phyloP scores from a whole-genome alignment of 352 stramenopile genomes.

The Pythium phragmiticola region DNA sequence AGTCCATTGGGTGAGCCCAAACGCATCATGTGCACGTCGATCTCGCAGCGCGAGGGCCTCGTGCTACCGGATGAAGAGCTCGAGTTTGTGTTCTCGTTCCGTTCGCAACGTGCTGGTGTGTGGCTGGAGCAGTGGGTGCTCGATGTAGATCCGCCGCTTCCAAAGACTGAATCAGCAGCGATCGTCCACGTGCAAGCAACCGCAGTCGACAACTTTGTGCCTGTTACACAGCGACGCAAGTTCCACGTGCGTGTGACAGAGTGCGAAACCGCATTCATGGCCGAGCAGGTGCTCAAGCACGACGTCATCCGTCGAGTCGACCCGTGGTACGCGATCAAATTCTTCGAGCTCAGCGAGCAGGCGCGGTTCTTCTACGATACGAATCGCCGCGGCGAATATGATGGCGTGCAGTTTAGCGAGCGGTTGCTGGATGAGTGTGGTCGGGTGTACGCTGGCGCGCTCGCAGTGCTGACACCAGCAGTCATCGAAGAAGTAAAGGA shows the following conservation, averaged over 20 bases:
- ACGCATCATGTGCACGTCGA: slow-evolving; percentile 34
- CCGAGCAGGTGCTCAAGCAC: slow-evolving; percentile 49
- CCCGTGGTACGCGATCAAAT: slow-evolving; percentile 27
- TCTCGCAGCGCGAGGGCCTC: slow-evolving; percentile 45
- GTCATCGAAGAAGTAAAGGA: not conserved
- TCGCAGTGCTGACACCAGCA: not conserved
- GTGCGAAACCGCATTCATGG: slow-evolving; percentile 40
- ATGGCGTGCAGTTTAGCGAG: slow-evolving; percentile 23
- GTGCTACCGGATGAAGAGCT: slow-evolving; percentile 52
- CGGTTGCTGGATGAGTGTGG: slow-evolving; percentile 8
- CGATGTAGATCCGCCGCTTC: slow-evolving; percentile 43
- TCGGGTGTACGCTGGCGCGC: slow-evolving; percentile 10
- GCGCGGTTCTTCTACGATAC: slow-evolving; percentile 37
- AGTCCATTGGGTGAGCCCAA: slow-evolving; percentile 22
- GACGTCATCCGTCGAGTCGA: slow-evolving; percentile 44
- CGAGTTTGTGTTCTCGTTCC: slow-evolving; percentile 65
- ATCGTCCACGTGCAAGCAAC: slow-evolving; percentile 50
- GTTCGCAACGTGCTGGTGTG: slow-evolving; percentile 39
- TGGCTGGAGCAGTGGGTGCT: slow-evolving; percentile 76
- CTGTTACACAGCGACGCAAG: slow-evolving; percentile 28
- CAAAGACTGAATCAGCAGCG: slow-evolving; percentile 19
- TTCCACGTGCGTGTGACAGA: slow-evolving; percentile 20
- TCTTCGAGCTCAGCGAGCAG: slow-evolving; percentile 33
- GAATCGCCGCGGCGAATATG: slow-evolving; percentile 22
- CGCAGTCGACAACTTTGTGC: slow-evolving; percentile 59